Percentiles rank a stretch among this genome's conserved stretches.
Evolutionary conservation across 1,284 basidiomycete species (phyloP).

Genomic region (Schizophyllum amplum): DNA sequence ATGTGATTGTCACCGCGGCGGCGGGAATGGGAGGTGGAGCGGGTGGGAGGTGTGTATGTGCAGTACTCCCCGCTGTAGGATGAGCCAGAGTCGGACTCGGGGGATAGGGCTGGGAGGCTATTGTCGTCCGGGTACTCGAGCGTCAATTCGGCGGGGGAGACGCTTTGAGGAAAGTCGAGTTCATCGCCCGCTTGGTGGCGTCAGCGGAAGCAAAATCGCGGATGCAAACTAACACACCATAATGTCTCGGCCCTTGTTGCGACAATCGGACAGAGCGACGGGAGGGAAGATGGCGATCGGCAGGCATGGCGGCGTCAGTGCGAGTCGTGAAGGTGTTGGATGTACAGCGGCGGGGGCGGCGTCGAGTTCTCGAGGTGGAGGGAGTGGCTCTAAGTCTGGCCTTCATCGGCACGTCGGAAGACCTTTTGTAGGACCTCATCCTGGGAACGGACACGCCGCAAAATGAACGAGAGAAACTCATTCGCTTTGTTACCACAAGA

Average conservation of each 20-base stretch:
- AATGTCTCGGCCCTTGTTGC: slow-evolving; percentile 20
- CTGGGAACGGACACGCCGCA: too few species aligned
- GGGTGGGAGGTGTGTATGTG: too few species aligned
- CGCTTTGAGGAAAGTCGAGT: too few species aligned
- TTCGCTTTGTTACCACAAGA: too few species aligned
- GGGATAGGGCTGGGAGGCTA: not conserved
- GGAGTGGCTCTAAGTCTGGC: too few species aligned
- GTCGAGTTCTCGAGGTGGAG: not conserved
- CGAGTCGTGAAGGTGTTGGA: slow-evolving; percentile 5
- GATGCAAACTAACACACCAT: slow-evolving; percentile 16
- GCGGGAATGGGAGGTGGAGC: too few species aligned
- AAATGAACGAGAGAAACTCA: too few species aligned
- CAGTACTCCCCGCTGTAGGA: too few species aligned
- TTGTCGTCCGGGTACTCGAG: not conserved
- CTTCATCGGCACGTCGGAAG: too few species aligned
- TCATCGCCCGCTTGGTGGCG: not conserved
- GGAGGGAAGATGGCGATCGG: slow-evolving; percentile 19
- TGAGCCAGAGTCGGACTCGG: not conserved
- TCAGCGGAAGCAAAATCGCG: slow-evolving; percentile 11
- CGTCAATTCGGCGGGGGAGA: not conserved
- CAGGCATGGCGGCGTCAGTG: slow-evolving; percentile 20
- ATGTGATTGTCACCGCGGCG: not conserved
- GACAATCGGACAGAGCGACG: slow-evolving; percentile 14
- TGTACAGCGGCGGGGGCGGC: slow-evolving; percentile 1
- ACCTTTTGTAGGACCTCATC: too few species aligned